Conservation (phyloP, 495 filamentous ascomycete genomes). For the Neurospora sp. region DNA sequence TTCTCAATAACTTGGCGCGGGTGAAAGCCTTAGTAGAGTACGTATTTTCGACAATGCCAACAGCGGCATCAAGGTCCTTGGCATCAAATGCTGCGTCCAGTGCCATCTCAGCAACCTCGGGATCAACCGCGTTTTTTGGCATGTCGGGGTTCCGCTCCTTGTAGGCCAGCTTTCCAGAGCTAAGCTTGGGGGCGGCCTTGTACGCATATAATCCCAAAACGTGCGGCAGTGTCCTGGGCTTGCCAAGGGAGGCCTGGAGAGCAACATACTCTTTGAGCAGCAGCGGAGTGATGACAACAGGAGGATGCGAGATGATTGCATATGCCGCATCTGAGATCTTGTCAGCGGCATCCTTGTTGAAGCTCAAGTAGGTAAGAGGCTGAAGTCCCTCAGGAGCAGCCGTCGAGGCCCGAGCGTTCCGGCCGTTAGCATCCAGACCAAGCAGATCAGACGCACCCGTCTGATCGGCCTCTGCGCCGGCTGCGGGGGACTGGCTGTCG, state of each 20-base stretch:
- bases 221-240: slow-evolving; percentile 62
- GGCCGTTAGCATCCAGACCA: slow-evolving; percentile 13
- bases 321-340: slow-evolving; percentile 47
- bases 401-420: slow-evolving; percentile 5
- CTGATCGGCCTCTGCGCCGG: slow-evolving; percentile 4
- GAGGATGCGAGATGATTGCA: slow-evolving; percentile 57
- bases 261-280: slow-evolving; percentile 60
- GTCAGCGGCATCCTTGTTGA: slow-evolving; percentile 23
- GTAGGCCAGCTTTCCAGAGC: slow-evolving; percentile 48
- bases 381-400: neutral
- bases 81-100: slow-evolving; percentile 65
- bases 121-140: slow-evolving; percentile 59
- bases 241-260: slow-evolving; percentile 59
- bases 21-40: slow-evolving; percentile 65
- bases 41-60: slow-evolving; percentile 70
- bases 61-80: slow-evolving; percentile 62
- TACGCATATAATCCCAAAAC: slow-evolving; percentile 73
- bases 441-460: slow-evolving; percentile 17
- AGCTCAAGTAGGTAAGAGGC: neutral
- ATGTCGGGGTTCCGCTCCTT: slow-evolving; percentile 53
- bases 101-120: slow-evolving; percentile 54
- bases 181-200: slow-evolving; percentile 63
- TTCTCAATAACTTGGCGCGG: slow-evolving; percentile 49
- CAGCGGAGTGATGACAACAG: slow-evolving; percentile 69
- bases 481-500: slow-evolving; percentile 5